Conservation (phyloP, 306 rosid genomes). For the Dryas drummondii region DNA sequence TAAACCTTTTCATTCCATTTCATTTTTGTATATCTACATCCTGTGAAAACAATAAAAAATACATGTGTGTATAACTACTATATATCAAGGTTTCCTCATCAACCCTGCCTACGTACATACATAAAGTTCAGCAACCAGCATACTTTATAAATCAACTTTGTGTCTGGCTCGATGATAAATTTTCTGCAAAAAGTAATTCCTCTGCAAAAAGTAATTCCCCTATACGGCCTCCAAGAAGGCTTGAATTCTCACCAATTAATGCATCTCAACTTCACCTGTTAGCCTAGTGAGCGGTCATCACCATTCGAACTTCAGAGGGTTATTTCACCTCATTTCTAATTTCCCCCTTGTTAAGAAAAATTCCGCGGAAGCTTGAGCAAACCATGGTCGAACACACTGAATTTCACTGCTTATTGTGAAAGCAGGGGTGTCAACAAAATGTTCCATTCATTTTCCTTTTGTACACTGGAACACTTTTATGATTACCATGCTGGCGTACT, state of each 20-base stretch:
- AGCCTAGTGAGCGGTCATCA: background rate
- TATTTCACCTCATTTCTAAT: background rate
- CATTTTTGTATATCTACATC: conserved; percentile 3
- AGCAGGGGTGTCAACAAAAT: conserved; percentile 14
- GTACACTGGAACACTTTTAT: conserved; percentile 4
- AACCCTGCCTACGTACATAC: background rate
- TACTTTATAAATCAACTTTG: background rate
- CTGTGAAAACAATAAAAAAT: background rate
- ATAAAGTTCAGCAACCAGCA: background rate
- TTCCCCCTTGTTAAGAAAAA: background rate
- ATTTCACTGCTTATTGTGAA: conserved; percentile 13
- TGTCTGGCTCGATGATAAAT: background rate
- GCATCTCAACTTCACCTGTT: background rate
- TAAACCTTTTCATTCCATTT: background rate
- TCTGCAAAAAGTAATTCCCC: no score
- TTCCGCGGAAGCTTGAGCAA: background rate
- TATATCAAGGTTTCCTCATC: background rate
- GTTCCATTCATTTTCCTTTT: conserved; percentile 4
- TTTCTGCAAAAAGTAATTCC: no score
- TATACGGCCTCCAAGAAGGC: no score
- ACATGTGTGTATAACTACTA: background rate
- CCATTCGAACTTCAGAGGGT: background rate
- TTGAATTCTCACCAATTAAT: background rate
- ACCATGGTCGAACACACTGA: background rate
- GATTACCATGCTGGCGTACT: background rate